Evolutionary conservation across 176 grass and related monocot genomes (phyloP).

Genomic region (Aegilops speltoides): DNA sequence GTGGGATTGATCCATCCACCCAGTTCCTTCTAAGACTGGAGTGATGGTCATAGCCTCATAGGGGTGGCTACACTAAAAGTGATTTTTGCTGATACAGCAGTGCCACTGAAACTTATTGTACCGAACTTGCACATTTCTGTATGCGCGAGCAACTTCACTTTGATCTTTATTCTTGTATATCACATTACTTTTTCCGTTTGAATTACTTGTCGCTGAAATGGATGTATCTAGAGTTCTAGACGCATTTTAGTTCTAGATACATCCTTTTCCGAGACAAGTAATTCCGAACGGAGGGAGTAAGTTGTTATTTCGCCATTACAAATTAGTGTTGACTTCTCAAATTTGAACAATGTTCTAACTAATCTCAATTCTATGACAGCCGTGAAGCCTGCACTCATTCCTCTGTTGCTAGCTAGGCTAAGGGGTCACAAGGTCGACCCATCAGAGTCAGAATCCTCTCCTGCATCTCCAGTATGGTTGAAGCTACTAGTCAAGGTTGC

Average conservation of each 20-base stretch:
- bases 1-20: not conserved
- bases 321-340: not conserved
- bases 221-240: too few species aligned
- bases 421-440: conserved; percentile 29
- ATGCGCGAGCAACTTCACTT: conserved; percentile 1
- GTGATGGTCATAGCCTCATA: not conserved
- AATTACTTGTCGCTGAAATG: too few species aligned
- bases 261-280: too few species aligned
- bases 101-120: not conserved
- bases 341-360: not conserved
- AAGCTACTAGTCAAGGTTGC: conserved; percentile 49
- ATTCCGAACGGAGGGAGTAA: too few species aligned
- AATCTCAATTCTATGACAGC: conserved; percentile 24
- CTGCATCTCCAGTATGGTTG: not conserved
- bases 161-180: not conserved
- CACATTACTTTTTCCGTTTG: too few species aligned
- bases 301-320: not conserved
- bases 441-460: conserved; percentile 22
- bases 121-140: not conserved
- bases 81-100: not conserved
- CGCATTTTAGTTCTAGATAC: too few species aligned
- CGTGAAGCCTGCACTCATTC: conserved; percentile 31
- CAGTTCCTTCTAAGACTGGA: not conserved
- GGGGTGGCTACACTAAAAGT: not conserved
- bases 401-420: conserved; percentile 39